phyloP scores from a whole-genome alignment of 2,329 filamentous ascomycete genomes.

The Bipolaris cookei region DNA sequence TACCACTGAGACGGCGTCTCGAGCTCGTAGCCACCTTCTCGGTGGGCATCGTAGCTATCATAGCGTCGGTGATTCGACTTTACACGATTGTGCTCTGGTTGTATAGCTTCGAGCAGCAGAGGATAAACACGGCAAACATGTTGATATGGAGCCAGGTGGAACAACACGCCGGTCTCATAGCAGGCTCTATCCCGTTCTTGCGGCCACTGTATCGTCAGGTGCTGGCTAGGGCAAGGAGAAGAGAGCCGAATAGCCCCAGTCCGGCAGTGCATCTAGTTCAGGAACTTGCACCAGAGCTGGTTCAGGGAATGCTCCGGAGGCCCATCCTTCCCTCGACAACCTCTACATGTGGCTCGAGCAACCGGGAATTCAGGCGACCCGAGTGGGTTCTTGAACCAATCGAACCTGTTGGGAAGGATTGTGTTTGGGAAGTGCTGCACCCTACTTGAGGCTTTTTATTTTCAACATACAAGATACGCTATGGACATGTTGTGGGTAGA shows the following conservation, averaged over 20 bases:
- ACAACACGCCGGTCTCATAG: conserved; percentile 40
- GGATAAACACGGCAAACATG: conserved; percentile 25
- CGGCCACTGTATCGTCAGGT: conserved; percentile 32
- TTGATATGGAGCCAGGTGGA: conserved; percentile 45
- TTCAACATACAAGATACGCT: no score
- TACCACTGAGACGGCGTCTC: conserved; percentile 56
- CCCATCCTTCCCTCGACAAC: conserved; percentile 36
- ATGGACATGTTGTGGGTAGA: no score
- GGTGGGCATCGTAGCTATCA: conserved; percentile 40
- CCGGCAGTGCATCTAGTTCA: conserved; percentile 20
- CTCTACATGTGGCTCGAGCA: conserved; percentile 23
- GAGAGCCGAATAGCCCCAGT: conserved; percentile 22
- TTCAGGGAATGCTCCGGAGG: conserved; percentile 20
- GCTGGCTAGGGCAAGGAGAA: conserved; percentile 11
- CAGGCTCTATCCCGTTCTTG: conserved; percentile 43
- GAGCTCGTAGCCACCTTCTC: conserved; percentile 53
- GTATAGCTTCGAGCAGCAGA: conserved; percentile 22
- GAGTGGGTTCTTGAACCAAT: conserved; percentile 23
- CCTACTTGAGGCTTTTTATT: background rate
- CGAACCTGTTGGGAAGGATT: conserved; percentile 12
- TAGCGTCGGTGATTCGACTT: conserved; percentile 40
- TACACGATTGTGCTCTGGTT: conserved; percentile 38
- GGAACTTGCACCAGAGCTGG: conserved; percentile 10
- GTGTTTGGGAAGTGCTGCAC: conserved; percentile 14
- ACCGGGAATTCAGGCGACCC: conserved; percentile 26